Percentiles rank a stretch among this genome's conserved stretches.
Evolutionary conservation across 108 stramenopile species (phyloP).

Genomic region (Stephanodiscus minutulus): DNA sequence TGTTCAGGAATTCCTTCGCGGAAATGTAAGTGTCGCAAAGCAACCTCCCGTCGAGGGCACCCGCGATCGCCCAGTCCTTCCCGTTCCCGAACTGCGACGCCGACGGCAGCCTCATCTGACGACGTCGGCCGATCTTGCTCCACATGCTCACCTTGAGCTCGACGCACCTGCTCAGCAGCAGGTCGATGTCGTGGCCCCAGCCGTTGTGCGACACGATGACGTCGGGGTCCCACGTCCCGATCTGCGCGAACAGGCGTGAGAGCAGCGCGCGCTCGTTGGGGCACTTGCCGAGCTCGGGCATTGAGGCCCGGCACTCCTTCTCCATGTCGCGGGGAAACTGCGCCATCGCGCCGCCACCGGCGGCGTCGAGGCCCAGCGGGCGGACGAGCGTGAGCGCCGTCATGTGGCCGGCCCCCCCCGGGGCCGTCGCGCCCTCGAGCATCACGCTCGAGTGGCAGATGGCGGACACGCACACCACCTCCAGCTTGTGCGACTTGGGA

Average conservation of each 20-base stretch:
- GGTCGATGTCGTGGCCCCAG: constrained; percentile 96
- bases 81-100: constrained; percentile 61
- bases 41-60: constrained; percentile 89
- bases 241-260: constrained; percentile 70
- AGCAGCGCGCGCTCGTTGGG: constrained; percentile 95
- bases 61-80: constrained; percentile 80
- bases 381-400: constrained; percentile 83
- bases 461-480: constrained; percentile 93
- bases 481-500: constrained; percentile 92
- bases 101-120: constrained; percentile 71
- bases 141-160: constrained; percentile 90
- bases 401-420: constrained; percentile 56
- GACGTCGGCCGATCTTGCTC: constrained; percentile 95
- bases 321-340: constrained; percentile 85
- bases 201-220: constrained; percentile 97
- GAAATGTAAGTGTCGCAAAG: constrained; percentile 95
- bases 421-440: constrained; percentile 76
- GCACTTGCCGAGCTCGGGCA: constrained; percentile 80
- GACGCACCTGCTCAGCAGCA: constrained; percentile 88
- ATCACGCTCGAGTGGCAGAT: constrained; percentile 87
- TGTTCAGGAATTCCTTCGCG: constrained; percentile 89
- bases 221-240: constrained; percentile 96
- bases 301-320: constrained; percentile 52
- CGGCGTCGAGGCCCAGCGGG: constrained; percentile 50
- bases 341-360: constrained; percentile 47